Evolutionary conservation across 2,329 filamentous ascomycete genomes (phyloP).

Genomic region (Colletotrichum lindemuthianum): DNA sequence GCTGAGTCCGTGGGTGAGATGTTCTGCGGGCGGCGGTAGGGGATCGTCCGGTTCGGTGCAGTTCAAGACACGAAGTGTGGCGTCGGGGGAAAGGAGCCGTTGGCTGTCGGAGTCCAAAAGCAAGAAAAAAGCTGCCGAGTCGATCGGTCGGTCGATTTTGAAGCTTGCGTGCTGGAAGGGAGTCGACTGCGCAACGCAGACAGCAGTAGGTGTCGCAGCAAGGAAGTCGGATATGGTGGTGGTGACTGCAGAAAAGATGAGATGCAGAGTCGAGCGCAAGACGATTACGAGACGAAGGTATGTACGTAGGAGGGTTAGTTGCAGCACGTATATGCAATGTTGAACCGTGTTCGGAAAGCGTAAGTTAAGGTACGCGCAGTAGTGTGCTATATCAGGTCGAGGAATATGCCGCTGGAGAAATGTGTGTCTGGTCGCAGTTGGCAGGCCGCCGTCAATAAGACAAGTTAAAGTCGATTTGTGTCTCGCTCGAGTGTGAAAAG

Average conservation of each 20-base stretch:
- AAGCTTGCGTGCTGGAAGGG: no score
- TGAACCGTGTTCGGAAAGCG: conserved; percentile 32
- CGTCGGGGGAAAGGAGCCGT: not conserved
- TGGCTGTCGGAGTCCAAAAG: not conserved
- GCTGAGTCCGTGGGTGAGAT: conserved; percentile 11
- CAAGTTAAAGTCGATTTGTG: no score
- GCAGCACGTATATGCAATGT: conserved; percentile 29
- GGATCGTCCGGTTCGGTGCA: conserved; percentile 17
- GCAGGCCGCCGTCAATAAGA: not conserved
- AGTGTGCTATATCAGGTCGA: not conserved
- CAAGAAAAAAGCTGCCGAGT: not conserved
- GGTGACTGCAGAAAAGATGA: conserved; percentile 15
- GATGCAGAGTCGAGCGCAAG: conserved; percentile 22
- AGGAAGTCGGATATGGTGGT: conserved; percentile 1
- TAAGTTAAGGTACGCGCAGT: not conserved
- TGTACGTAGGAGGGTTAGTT: conserved; percentile 20
- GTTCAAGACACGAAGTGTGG: conserved; percentile 3
- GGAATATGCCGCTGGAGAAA: not conserved
- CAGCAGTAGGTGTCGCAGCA: conserved; percentile 9
- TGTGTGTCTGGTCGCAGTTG: no score
- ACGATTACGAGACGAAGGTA: conserved; percentile 21
- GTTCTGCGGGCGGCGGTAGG: conserved; percentile 14
- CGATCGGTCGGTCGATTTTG: not conserved
- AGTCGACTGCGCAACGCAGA: not conserved
- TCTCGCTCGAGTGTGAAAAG: no score